A percentile compares a stretch with the other conserved stretches of the same genome.
These are phyloP conservation scores for Fusarium sp. DNA, from an alignment of 2,329 filamentous ascomycete genomes.

Conservation along the genomic window DNA sequence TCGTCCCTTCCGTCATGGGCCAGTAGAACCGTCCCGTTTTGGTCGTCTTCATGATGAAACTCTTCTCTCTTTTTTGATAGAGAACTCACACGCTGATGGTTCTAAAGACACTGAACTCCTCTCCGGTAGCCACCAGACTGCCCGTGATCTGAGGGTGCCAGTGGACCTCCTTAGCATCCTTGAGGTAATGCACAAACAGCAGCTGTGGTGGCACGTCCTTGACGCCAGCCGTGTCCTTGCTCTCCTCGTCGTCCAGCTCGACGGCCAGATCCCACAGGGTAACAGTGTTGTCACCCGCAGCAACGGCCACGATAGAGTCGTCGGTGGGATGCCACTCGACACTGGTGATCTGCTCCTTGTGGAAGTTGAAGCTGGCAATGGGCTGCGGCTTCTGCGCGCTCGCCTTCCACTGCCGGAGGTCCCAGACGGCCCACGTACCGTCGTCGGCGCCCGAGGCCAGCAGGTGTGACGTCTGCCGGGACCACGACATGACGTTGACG, in stretches of 20 bases:
- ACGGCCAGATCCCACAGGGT: slow-evolving; percentile 98
- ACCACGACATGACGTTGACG: slow-evolving; percentile 98
- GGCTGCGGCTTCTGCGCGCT: slow-evolving; percentile 76
- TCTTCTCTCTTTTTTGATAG: neutral
- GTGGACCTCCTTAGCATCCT: slow-evolving; percentile 94
- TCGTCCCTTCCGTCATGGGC: slow-evolving; percentile 9
- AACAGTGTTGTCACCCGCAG: slow-evolving; percentile 92
- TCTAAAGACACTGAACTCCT: slow-evolving; percentile 88
- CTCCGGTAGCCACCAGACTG: slow-evolving; percentile 89
- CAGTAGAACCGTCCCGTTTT: neutral
- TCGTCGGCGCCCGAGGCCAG: slow-evolving; percentile 95
- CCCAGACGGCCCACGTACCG: slow-evolving; percentile 96
- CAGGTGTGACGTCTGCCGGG: slow-evolving; percentile 87
- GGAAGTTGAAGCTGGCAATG: slow-evolving; percentile 94
- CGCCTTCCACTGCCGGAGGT: slow-evolving; percentile 92
- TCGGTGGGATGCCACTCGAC: slow-evolving; percentile 98
- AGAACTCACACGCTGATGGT: slow-evolving; percentile 81
- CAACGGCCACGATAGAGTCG: slow-evolving; percentile 94
- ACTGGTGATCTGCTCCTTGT: slow-evolving; percentile 96
- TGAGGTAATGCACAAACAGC: slow-evolving; percentile 96
- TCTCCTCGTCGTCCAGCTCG: slow-evolving; percentile 97
- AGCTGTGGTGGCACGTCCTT: slow-evolving; percentile 94
- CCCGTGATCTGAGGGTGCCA: slow-evolving; percentile 98
- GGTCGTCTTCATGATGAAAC: neutral
- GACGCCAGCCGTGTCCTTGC: slow-evolving; percentile 87